Evolutionary conservation across 169 alveolate species (phyloP), one percentile per base, ranked within the genome.

Genomic region (Cryptosporidium viatorum): DNA sequence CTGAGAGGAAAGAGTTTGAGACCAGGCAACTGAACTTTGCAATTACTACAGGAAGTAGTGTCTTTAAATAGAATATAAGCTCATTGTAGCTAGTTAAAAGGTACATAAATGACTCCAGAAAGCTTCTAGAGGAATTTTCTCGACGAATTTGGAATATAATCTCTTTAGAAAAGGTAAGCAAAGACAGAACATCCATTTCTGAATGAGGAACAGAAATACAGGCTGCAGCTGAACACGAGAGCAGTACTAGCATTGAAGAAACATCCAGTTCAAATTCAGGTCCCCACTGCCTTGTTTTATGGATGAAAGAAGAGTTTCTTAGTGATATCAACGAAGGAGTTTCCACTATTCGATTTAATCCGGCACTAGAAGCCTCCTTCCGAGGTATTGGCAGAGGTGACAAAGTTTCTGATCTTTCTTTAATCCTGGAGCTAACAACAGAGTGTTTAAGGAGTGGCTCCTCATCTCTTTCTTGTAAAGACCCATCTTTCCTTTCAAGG

Each of bases 71-170:
- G 16, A 80, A 80, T 21, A 80, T 16, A 18, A 80, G 68, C 26
- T 65, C 58, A 37, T 80, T 80, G 16, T 80, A 80, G 43, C 89
- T 65, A 6, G 75, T 18, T 29, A 80, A 52, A 31, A 43, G 51
- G 67, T 80, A 80, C 89, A 80, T 80, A 26, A 80, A 62, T 18
- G 89, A 60, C 52, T 80, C 89, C 26, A 80, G 39, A 59, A 80
- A 80, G 70, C 89, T 80, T 29, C 89, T 80, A 12, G 69, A 43
- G 18, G 55, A 23, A 29, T 80, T 80, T 37, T 80, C 89, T 43
- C 37, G 51, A 26, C 39, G 51, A 26, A 67, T 80, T 23, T 37
- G 43, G 14, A 59, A 14, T 14, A 58, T 41, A 3, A 62, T 59
- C 16, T 65, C 51, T 29, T 21, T n/a, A 3, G 80, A 80, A 62